These are phyloP conservation scores for Micractinium conductrix DNA, from an alignment of 139 green algal species.

Conservation along the genomic window DNA sequence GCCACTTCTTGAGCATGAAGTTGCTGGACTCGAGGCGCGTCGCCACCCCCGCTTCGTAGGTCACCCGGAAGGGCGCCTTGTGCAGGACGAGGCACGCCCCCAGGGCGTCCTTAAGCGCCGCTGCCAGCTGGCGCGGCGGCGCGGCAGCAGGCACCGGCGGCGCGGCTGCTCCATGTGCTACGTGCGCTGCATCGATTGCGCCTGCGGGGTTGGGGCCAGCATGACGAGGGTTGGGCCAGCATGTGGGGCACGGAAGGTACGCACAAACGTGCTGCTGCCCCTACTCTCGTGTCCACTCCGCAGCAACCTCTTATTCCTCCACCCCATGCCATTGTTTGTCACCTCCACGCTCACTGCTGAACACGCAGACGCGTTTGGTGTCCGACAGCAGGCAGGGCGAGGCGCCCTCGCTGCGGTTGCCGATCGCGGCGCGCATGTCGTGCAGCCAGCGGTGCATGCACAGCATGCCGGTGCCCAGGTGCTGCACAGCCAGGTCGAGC, in stretches of 20 bases:
- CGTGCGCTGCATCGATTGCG: too few species aligned
- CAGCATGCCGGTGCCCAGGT: constrained; percentile 61
- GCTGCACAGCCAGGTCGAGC: constrained; percentile 56
- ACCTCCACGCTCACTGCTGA: background rate
- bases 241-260: too few species aligned
- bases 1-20: constrained; percentile 40
- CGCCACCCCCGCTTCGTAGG: constrained; percentile 24
- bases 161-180: too few species aligned
- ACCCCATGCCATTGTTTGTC: too few species aligned
- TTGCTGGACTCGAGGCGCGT: constrained; percentile 37
- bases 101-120: constrained; percentile 40
- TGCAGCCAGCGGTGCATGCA: constrained; percentile 56
- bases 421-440: constrained; percentile 35
- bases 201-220: too few species aligned
- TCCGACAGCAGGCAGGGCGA: constrained; percentile 28
- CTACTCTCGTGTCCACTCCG: too few species aligned
- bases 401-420: constrained; percentile 34
- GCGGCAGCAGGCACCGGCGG: background rate
- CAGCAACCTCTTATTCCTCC: too few species aligned
- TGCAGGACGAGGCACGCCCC: constrained; percentile 39
- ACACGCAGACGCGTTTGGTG: constrained; percentile 29
- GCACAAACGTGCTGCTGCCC: too few species aligned
- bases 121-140: background rate
- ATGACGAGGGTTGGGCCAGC: too few species aligned
- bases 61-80: constrained; percentile 48